Base-by-base conservation (phyloP, 176 grass and related monocot species). In the Cymbopogon citratus region DNA sequence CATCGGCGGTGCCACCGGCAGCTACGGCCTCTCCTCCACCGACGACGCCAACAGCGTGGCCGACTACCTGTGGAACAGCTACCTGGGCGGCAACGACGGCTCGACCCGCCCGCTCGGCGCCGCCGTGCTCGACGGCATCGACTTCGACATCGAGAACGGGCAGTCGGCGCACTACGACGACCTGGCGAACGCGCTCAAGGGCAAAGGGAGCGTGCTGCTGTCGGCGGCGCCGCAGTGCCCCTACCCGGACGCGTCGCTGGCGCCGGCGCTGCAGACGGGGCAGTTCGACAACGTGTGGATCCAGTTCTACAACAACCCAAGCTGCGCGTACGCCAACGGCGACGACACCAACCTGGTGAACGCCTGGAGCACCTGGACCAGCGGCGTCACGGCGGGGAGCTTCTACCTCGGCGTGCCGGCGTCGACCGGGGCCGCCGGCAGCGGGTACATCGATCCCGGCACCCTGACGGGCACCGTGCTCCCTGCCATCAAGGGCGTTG, bases 21-120 rank as follows among this genome's bases (percentile, higher is more conserved):
- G 0, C n/a, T 93, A 91, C 86, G 38, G 38, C 11, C 86, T 97
- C 2, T 16, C 73, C 27, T 91, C 88, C 74, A 35, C 25, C 44
- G 78, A 77, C 14, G 94, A 97, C 48, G 91, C 94, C 31, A 65
- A 89, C 70, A 77, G 13, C 39, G 78, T 93, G 12, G 94, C 94
- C 39, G 31, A 33, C 63, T 97, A 97, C 91, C 86, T 97, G 71
- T 91, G 88, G 91, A 49, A 93, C 78, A 91, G 80, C 73, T 97
- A 61, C 69, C 84, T 97, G 2, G 84, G 86, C 6, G 91, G 91
- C 27, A 81, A 2, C 23, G 45, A 48, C 45, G 57, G 29, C 39
- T 75, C 64, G 15, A 78, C 84, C 1, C 84, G 88, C 0, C 88
- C 91, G 16, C 84, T 97, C 35, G 94, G 91, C 44, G n/a, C 39